Conservation (phyloP, 768 basidiomycete genomes). For the Austroboletus festivus region DNA sequence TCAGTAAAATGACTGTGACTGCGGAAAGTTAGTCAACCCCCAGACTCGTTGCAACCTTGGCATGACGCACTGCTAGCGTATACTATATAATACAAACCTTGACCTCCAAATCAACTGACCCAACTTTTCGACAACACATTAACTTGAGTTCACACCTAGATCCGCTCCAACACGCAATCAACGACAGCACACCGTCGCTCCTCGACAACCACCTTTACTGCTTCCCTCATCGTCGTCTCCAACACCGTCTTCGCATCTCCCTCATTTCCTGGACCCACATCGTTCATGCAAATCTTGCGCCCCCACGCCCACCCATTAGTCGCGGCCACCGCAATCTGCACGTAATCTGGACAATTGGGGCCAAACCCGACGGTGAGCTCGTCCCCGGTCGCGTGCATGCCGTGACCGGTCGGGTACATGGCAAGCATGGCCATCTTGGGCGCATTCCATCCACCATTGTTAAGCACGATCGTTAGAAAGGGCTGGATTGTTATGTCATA, state of each 20-base stretch:
- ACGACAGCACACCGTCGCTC: constrained; percentile 64
- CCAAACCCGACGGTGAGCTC: constrained; percentile 64
- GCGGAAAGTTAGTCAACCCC: too few species aligned
- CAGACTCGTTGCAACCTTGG: too few species aligned
- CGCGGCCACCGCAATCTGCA: constrained; percentile 62
- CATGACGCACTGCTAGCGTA: too few species aligned
- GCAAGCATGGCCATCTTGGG: constrained; percentile 64
- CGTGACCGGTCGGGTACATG: constrained; percentile 58
- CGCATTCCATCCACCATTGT: constrained; percentile 71
- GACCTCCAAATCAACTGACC: too few species aligned
- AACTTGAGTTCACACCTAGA: constrained; percentile 31
- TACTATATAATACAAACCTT: too few species aligned
- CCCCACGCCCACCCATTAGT: constrained; percentile 68
- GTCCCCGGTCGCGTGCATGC: constrained; percentile 41
- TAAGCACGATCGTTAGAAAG: constrained; percentile 66
- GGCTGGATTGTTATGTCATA: constrained; percentile 45
- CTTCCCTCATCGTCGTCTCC: constrained; percentile 41
- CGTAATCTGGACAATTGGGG: constrained; percentile 56
- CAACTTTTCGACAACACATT: too few species aligned
- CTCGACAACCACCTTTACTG: constrained; percentile 50
- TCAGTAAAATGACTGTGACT: too few species aligned
- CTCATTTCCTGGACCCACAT: constrained; percentile 19
- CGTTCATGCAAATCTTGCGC: constrained; percentile 34
- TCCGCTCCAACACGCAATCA: constrained; percentile 52
- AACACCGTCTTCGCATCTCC: constrained; percentile 24